These are phyloP conservation scores for Coemansia sp. DNA, from an alignment of 192 early-diverging fungal species.

Conservation along the genomic window DNA sequence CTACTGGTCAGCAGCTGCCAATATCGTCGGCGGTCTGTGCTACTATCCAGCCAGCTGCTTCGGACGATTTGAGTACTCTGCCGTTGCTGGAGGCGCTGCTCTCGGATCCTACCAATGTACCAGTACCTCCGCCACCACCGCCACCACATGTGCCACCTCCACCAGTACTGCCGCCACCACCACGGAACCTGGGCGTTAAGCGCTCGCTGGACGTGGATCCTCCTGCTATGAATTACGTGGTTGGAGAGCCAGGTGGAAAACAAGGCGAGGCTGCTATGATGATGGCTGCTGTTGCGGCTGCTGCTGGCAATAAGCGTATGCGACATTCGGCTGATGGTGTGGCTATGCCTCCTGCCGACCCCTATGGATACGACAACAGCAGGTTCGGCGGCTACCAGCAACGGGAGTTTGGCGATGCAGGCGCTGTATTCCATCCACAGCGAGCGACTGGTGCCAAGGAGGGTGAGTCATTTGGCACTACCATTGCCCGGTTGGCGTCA, in stretches of 20 bases:
- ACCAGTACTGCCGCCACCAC: background rate
- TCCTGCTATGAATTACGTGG: background rate
- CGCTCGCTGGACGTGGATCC: background rate
- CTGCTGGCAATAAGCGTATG: slow-evolving; percentile 23
- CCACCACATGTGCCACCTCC: no score
- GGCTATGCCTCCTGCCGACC: background rate
- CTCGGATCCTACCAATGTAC: slow-evolving; percentile 24
- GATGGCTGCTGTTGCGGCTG: slow-evolving; percentile 5
- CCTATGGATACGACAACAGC: background rate
- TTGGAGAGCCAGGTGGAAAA: background rate
- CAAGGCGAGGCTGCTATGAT: background rate
- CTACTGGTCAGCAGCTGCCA: background rate
- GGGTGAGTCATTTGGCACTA: slow-evolving; percentile 11
- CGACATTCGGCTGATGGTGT: slow-evolving; percentile 8
- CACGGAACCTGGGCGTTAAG: background rate
- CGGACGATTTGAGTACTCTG: slow-evolving; percentile 24
- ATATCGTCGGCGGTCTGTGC: background rate
- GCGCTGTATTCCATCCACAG: slow-evolving; percentile 4
- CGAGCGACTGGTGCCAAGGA: slow-evolving; percentile 1
- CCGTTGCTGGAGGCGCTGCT: slow-evolving; percentile 48
- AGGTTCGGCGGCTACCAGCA: background rate
- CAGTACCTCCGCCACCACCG: background rate
- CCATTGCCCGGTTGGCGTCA: slow-evolving; percentile 34
- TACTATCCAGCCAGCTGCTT: slow-evolving; percentile 8
- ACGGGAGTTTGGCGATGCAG: background rate